Conservation (phyloP, 345 rosid genomes). For the Durio zibethinus region DNA sequence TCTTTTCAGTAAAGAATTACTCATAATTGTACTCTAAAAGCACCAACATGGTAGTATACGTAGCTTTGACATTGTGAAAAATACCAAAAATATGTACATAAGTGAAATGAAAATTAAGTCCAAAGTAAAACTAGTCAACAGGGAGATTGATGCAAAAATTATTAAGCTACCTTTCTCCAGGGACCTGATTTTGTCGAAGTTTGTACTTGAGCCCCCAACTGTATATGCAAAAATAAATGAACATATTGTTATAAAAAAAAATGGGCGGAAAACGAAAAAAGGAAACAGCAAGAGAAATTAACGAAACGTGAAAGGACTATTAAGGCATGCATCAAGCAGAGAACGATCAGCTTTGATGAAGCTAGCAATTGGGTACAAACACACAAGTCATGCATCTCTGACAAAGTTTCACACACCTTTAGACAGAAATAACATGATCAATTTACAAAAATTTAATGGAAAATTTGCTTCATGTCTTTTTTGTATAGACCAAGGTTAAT, state of each 20-base stretch:
- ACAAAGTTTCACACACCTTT: not conserved
- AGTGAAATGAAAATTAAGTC: not conserved
- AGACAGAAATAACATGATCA: not conserved
- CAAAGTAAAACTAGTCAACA: not conserved
- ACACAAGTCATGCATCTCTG: slow-evolving; percentile 1
- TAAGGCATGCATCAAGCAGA: not conserved
- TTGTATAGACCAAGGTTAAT: not conserved
- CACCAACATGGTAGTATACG: not conserved
- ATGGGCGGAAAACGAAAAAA: not conserved
- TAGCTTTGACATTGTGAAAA: not conserved
- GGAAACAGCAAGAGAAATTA: not conserved
- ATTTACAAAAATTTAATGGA: not conserved
- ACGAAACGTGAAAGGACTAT: not conserved
- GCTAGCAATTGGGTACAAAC: not conserved
- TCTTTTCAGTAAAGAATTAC: not conserved
- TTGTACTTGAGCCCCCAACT: slow-evolving; percentile 34
- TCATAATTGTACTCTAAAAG: not conserved
- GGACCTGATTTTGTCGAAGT: slow-evolving; percentile 46
- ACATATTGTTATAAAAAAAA: not conserved
- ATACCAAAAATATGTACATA: not conserved
- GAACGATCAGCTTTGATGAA: not conserved
- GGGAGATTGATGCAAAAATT: not conserved
- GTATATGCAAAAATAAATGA: not conserved
- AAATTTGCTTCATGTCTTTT: not conserved
- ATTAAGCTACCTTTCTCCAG: slow-evolving; percentile 50